Base-by-base conservation (phyloP, 2,329 filamentous ascomycete species). In the Cercospora sesami region DNA sequence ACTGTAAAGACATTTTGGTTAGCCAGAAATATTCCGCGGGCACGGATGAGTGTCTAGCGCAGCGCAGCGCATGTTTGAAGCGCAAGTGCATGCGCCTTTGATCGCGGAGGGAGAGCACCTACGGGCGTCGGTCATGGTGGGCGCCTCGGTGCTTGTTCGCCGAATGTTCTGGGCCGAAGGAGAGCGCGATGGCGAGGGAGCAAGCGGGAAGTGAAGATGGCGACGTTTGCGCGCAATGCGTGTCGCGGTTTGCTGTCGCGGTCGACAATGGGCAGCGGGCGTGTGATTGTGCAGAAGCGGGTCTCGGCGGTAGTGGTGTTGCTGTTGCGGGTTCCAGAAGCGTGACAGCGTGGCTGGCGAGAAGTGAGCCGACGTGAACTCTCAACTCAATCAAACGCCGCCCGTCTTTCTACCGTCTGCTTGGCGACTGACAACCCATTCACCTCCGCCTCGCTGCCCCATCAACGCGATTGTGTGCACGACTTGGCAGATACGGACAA, bases 1-100 rank as follows among this genome's bases (percentile, higher is more conserved):
- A 78, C 76, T 78, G 64, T 53, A 2, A 12, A 28, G 48, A 36
- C 26, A 60, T 55, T 45, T 30, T 21, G 16, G 60, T 60, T 61
- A 60, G 64, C 57, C 64, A 55, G 28, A 30, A 26, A 45, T 45
- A 3, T 16, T 39, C 31, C 31, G 18, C 12, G 18, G 26, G 10
- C 23, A 31, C n/a, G 16, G 23, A 4, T 2, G 21, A 18, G 31
- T 14, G 31, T 39, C 21, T 26, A 23, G 16, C 8, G 28, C 23
- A 21, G 51, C 23, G 48, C 62, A 33, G 48, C 8, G 28, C n/a
- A 18, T 58, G 14, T n/a, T 18, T 62, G 60, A 23, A 36, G 55
- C 16, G 30, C 55, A 28, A 9, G 28, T 45, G 23, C 36, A 31
- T 48, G 26, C 42, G 23, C 23, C 23, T 9, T 8, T 28, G 23